A percentile compares a stretch with the other conserved stretches of the same genome.
These are phyloP conservation scores for Cladosporium velox DNA, from an alignment of 2,329 filamentous ascomycete species.

Conservation along the genomic window DNA sequence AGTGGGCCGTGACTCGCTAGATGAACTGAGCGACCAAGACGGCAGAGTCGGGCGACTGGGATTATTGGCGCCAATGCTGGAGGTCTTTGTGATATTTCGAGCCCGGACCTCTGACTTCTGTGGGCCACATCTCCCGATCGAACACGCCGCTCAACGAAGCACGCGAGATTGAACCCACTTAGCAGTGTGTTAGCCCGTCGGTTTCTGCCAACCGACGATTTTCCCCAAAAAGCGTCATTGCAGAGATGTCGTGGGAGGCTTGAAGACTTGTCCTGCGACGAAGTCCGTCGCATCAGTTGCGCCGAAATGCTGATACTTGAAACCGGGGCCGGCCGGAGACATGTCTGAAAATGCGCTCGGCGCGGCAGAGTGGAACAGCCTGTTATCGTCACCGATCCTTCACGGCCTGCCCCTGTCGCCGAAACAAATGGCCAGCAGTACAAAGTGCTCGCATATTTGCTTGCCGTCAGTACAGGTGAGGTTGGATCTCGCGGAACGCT, in stretches of 20 bases:
- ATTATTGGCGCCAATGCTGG: constrained; percentile 15
- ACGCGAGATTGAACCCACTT: constrained; percentile 6
- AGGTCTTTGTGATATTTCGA: constrained; percentile 7
- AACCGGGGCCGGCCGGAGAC: background rate
- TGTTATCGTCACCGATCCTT: background rate
- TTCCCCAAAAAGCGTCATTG: background rate
- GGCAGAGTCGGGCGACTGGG: constrained; percentile 3
- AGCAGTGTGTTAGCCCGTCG: background rate
- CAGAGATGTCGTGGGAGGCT: constrained; percentile 1
- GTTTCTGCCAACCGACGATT: constrained; percentile 6
- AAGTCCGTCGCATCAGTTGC: background rate
- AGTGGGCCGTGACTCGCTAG: constrained; percentile 17
- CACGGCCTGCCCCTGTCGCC: background rate
- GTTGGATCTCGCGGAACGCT: background rate
- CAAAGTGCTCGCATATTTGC: background rate
- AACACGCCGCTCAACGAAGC: background rate
- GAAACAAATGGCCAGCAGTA: background rate
- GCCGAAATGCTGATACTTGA: background rate
- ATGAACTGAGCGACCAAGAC: constrained; percentile 14
- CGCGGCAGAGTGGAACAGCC: background rate
- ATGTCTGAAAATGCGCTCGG: background rate
- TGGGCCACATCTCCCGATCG: constrained; percentile 13
- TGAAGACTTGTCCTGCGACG: background rate
- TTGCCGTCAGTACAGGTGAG: background rate
- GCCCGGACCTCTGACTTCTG: constrained; percentile 14